Conservation (phyloP, 2,329 filamentous ascomycete species). For the Diplodia corticola region DNA sequence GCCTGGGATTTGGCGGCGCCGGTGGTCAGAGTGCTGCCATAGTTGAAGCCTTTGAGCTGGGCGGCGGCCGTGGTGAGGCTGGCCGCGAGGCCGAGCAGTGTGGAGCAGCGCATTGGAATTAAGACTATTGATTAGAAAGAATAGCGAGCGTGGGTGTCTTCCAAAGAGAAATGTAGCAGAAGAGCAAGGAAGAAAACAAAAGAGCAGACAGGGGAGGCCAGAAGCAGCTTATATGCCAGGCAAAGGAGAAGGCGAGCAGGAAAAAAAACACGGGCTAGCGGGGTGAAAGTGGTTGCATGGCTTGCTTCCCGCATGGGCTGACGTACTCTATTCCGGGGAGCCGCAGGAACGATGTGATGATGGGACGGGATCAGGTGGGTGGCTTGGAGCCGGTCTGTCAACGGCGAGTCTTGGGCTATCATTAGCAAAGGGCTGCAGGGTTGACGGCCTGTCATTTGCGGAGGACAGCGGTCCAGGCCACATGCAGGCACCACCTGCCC, state of each 20-base stretch:
- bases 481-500: not conserved
- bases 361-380: not conserved
- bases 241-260: not conserved
- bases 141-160: constrained; percentile 7
- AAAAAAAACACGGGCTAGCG: not conserved
- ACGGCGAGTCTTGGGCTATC: not conserved
- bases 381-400: constrained; percentile 5
- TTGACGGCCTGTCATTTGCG: constrained; percentile 7
- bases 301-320: not conserved
- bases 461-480: not conserved
- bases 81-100: constrained; percentile 21
- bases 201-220: not conserved
- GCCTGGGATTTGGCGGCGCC: constrained; percentile 60
- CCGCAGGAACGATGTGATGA: constrained; percentile 13
- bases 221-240: not conserved
- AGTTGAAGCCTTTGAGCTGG: constrained; percentile 69
- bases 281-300: not conserved
- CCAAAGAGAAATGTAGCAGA: not conserved
- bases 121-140: not conserved
- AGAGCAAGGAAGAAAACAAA: not conserved
- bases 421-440: constrained; percentile 8
- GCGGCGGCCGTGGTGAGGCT: constrained; percentile 31
- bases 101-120: constrained; percentile 17
- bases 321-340: constrained; percentile 3
- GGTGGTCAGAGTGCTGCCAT: constrained; percentile 63